Conservation (phyloP, 1,284 basidiomycete genomes). For the Ustilago shanxiensis region DNA sequence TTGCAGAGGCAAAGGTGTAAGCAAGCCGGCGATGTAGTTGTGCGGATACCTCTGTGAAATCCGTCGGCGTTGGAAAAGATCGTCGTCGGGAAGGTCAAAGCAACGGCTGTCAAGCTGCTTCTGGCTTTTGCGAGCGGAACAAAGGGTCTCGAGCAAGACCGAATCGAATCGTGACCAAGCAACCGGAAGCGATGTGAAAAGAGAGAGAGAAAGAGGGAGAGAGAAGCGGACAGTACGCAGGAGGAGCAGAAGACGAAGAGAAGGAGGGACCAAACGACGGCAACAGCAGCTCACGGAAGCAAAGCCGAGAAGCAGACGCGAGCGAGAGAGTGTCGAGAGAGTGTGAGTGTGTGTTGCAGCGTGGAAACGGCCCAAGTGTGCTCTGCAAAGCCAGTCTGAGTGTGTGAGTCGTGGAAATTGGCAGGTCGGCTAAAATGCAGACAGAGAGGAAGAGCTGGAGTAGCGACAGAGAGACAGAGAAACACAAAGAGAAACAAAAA, state of each 20-base stretch:
- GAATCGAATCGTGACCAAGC: background rate
- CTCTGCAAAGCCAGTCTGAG: too few relatives aligned
- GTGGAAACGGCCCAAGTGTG: too few relatives aligned
- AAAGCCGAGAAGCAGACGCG: constrained; percentile 1
- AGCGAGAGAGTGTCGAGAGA: too few relatives aligned
- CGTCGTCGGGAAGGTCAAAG: constrained; percentile 1
- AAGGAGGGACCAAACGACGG: background rate
- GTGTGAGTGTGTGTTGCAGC: background rate
- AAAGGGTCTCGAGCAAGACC: constrained; percentile 1
- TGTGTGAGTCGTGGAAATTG: background rate
- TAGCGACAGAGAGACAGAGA: too few relatives aligned
- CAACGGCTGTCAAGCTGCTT: too few relatives aligned
- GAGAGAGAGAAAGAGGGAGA: background rate
- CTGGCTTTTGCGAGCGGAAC: background rate
- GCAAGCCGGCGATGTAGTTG: background rate
- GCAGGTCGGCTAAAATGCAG: too few relatives aligned
- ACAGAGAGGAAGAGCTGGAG: too few relatives aligned
- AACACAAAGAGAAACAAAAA: too few relatives aligned
- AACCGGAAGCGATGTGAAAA: background rate
- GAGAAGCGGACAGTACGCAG: background rate
- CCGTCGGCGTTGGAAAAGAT: constrained; percentile 2
- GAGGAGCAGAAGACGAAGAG: background rate
- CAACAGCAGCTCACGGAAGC: background rate
- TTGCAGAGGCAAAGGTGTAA: background rate
- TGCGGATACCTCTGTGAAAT: too few relatives aligned